phyloP scores from a whole-genome alignment of 23 red algal species.

The Gracilaria gracilis region DNA sequence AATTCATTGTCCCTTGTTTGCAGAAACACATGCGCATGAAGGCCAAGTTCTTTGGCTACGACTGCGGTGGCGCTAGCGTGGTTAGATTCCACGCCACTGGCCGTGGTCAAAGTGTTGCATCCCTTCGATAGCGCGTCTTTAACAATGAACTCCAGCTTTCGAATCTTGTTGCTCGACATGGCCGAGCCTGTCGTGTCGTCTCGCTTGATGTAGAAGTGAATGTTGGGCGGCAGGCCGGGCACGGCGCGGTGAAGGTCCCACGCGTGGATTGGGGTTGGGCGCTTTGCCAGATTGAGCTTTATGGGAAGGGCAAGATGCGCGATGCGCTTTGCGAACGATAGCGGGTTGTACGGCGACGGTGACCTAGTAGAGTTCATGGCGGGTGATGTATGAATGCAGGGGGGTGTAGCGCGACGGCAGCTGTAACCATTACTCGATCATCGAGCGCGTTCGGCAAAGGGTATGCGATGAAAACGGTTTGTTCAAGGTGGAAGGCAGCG shows the following conservation, averaged over 20 bases:
- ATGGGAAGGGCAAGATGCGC: conserved; percentile 18
- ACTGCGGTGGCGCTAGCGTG: conserved; percentile 69
- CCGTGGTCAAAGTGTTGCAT: conserved; percentile 55
- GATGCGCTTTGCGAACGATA: conserved; percentile 30
- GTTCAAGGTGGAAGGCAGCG: too few species aligned
- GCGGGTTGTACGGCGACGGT: conserved; percentile 37
- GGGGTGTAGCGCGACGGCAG: not conserved
- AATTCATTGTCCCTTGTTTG: conserved; percentile 24
- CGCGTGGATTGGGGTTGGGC: conserved; percentile 64
- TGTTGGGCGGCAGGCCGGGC: not conserved
- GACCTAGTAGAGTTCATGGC: conserved; percentile 13
- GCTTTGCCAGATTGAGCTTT: conserved; percentile 42
- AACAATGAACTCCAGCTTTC: conserved; percentile 82
- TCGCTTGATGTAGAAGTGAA: conserved; percentile 67
- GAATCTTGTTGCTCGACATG: conserved; percentile 73
- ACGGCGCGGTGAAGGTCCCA: conserved; percentile 29
- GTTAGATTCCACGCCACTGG: conserved; percentile 64
- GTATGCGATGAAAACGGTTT: too few species aligned
- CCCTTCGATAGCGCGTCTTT: conserved; percentile 43
- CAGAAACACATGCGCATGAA: conserved; percentile 74
- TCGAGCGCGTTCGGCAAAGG: not conserved
- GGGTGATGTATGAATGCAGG: conserved; percentile 10
- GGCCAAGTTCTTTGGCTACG: conserved; percentile 54
- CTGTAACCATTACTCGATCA: not conserved
- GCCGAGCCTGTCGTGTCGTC: conserved; percentile 67